A percentile compares a stretch with the other conserved stretches of the same genome.
These are phyloP conservation scores for Rhodotorula diobovata DNA, from an alignment of 768 basidiomycete genomes.

Conservation along the genomic window DNA sequence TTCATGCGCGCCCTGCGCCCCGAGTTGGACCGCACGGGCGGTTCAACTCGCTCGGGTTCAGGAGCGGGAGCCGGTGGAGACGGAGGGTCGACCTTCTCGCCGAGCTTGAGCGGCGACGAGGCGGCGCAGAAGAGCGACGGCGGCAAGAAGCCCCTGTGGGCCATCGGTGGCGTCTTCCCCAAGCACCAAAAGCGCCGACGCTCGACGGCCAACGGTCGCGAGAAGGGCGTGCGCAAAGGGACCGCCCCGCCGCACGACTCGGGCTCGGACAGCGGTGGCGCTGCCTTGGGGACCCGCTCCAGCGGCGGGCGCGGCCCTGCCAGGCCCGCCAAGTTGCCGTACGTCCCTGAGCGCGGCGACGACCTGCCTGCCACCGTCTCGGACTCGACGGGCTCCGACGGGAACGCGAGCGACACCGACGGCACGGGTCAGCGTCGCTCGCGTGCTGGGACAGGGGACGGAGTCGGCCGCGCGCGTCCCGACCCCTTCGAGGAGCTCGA, in stretches of 20 bases:
- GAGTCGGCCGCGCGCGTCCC: not conserved
- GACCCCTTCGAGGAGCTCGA: constrained; percentile 15
- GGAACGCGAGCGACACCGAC: too few species aligned
- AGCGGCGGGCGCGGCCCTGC: too few species aligned
- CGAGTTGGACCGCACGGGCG: constrained; percentile 1
- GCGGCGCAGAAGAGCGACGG: not conserved
- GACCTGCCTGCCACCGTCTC: not conserved
- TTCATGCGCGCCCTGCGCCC: not conserved
- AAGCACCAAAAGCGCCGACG: constrained; percentile 3
- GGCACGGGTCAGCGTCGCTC: too few species aligned
- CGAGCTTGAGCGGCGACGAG: not conserved
- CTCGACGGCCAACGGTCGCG: constrained; percentile 8
- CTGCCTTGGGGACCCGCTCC: not conserved
- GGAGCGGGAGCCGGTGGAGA: not conserved
- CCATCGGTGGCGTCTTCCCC: constrained; percentile 32
- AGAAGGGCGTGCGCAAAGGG: not conserved
- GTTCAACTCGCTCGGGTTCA: not conserved
- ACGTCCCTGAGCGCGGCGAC: not conserved
- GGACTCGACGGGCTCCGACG: not conserved
- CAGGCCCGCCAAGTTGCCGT: not conserved
- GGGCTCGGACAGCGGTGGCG: not conserved
- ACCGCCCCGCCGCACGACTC: not conserved
- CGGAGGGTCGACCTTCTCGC: not conserved
- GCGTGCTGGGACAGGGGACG: not conserved
- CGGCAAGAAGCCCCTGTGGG: constrained; percentile 15